Percentiles rank a stretch among this genome's conserved stretches.
Conservation (phyloP, 768 basidiomycete species). For the Pseudohyphozyma bogoriensis region DNA sequence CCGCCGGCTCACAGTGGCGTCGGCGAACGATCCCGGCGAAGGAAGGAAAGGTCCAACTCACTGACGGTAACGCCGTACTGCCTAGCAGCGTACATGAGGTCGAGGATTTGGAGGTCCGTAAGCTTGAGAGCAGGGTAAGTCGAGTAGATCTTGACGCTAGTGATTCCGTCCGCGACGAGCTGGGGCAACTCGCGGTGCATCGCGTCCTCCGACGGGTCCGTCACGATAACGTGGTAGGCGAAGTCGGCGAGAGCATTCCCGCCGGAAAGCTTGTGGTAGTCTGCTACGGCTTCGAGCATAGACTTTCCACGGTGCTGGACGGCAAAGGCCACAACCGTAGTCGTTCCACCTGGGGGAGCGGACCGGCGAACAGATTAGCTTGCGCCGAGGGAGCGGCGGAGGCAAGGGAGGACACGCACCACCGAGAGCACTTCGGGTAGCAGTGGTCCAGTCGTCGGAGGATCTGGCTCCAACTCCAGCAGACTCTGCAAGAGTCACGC, state of each 20-base stretch:
- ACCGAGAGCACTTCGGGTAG: conserved; percentile 26
- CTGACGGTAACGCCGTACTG: conserved; percentile 34
- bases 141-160: conserved; percentile 39
- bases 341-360: conserved; percentile 38
- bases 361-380: conserved; percentile 24
- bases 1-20: neutral
- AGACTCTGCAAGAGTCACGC: conserved; percentile 22
- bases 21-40: too few species aligned
- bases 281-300: conserved; percentile 35
- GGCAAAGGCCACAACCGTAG: conserved; percentile 41
- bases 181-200: conserved; percentile 38
- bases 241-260: conserved; percentile 37
- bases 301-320: conserved; percentile 34
- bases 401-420: conserved; percentile 2
- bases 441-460: conserved; percentile 38
- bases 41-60: neutral
- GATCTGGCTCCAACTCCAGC: conserved; percentile 30
- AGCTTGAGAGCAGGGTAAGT: conserved; percentile 39
- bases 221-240: conserved; percentile 39
- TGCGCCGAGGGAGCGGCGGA: neutral
- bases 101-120: conserved; percentile 37
- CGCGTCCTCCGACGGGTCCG: conserved; percentile 37
- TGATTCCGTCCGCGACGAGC: conserved; percentile 38
- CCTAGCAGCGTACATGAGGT: conserved; percentile 36
- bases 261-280: conserved; percentile 37